Base-by-base conservation (phyloP, 164 flowering plant species). In the Vitis rotundifolia region DNA sequence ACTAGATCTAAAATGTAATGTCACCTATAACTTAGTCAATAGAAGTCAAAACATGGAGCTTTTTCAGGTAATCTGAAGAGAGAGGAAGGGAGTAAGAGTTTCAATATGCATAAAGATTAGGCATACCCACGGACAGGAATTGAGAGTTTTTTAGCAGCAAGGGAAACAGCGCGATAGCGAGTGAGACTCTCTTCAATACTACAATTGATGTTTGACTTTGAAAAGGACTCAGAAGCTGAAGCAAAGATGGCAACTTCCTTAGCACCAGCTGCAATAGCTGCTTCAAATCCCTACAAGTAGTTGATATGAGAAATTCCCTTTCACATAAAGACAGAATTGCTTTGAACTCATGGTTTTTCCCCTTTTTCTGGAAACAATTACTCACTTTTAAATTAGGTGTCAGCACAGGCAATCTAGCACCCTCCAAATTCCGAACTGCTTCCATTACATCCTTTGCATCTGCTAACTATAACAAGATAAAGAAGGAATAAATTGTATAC, bases 231-330 rank as follows among this genome's bases (percentile, higher is more conserved):
- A 31, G 99, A 93, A 71, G 99, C 98, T 28, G 99, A 85, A 49
- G 97, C 98, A 89, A 96, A 96, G 15, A 96, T 72, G 3, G 97
- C 98, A 44, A 96, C 87, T 85, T 91, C 98, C 82, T 89, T 96
- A 55, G 93, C 98, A 73, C 99, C 99, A 67, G 97, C 94, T 68
- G 92, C 94, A 73, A 93, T 68, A 71, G 99, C 98, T 16, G 99
- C 93, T 81, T 85, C 89, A 80, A 93, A 93, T 31, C 99, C 98
- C 98, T 96, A 68, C n/a, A 57, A 71, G 54, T 18, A 73, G 55
- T 50, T 18, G 26, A 63, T 14, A 60, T 3, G 61, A 69, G 47
- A 44, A 52, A 48, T 28, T 18, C 13, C 31, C 61, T 31, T 16
- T 64, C 59, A 66, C 26, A 73, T 28, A 18, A 22, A 22, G 26